Evolutionary conservation across 768 basidiomycete genomes (phyloP).

Genomic region (Pleurotus tuoliensis): DNA sequence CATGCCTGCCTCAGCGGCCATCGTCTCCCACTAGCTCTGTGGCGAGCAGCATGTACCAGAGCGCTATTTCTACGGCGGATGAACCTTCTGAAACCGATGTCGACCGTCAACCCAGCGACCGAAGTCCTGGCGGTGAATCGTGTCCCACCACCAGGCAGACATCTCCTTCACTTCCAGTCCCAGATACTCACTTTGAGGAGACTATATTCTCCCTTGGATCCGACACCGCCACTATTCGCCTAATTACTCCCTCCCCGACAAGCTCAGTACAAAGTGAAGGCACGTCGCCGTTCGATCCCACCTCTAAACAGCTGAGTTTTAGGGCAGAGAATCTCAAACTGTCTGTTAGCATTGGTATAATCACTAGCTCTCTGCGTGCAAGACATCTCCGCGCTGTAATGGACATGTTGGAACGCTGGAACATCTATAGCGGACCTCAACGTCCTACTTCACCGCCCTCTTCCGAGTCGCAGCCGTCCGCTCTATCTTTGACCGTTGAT

Average conservation of each 20-base stretch:
- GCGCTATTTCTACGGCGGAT: slow-evolving; percentile 49
- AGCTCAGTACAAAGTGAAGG: neutral
- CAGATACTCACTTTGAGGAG: slow-evolving; percentile 27
- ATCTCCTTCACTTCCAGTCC: too few relatives aligned
- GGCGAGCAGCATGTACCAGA: slow-evolving; percentile 74
- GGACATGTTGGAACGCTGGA: slow-evolving; percentile 33
- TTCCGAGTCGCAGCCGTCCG: slow-evolving; percentile 12
- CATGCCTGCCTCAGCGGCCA: slow-evolving; percentile 48
- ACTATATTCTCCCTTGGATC: slow-evolving; percentile 58
- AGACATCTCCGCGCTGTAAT: slow-evolving; percentile 52
- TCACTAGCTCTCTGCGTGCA: slow-evolving; percentile 55
- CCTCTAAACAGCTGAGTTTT: slow-evolving; percentile 4
- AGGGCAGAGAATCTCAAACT: slow-evolving; percentile 32
- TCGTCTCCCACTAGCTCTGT: slow-evolving; percentile 43
- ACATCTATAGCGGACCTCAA: slow-evolving; percentile 13
- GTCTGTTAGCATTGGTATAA: slow-evolving; percentile 40
- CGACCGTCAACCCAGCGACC: neutral
- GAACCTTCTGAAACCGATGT: neutral
- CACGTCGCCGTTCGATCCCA: slow-evolving; percentile 12
- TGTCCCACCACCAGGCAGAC: neutral
- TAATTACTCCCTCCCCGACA: slow-evolving; percentile 42
- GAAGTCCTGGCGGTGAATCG: neutral
- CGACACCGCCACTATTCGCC: slow-evolving; percentile 54
- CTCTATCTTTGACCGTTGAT: slow-evolving; percentile 28
- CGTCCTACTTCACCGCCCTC: slow-evolving; percentile 13